Percentiles rank a stretch among this genome's conserved stretches.
Evolutionary conservation across 345 rosid species (phyloP).

Genomic region (Arabis alpina): DNA sequence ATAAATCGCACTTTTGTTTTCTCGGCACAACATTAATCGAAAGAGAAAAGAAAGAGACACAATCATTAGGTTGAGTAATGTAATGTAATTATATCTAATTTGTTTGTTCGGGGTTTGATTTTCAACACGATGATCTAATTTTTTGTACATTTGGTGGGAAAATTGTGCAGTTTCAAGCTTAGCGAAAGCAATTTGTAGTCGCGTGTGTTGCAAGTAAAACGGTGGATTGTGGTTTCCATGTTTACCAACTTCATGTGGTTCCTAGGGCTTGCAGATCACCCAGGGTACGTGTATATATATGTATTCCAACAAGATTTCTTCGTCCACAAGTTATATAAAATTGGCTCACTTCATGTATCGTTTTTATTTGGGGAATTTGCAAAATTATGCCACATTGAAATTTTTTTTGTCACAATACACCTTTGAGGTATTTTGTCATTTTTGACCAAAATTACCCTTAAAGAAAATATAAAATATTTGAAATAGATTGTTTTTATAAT

Average conservation of each 20-base stretch:
- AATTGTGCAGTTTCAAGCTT: slow-evolving; percentile 9
- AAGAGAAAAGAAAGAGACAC: background rate
- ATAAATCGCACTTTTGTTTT: slow-evolving; percentile 31
- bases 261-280: slow-evolving; percentile 34
- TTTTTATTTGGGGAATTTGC: background rate
- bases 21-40: slow-evolving; percentile 2
- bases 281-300: slow-evolving; percentile 2
- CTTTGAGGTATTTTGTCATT: too few species aligned
- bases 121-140: background rate
- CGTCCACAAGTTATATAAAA: background rate
- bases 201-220: slow-evolving; percentile 22
- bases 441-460: too few species aligned
- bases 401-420: too few species aligned
- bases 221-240: slow-evolving; percentile 32
- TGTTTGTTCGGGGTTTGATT: background rate
- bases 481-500: too few species aligned
- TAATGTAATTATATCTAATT: background rate
- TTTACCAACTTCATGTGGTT: slow-evolving; percentile 20
- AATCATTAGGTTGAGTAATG: slow-evolving; percentile 1
- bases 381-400: too few species aligned
- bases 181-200: slow-evolving; percentile 14
- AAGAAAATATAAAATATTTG: too few species aligned
- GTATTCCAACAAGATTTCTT: background rate
- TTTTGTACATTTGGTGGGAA: background rate
- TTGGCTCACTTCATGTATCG: background rate